Conservation (phyloP, 2,329 filamentous ascomycete genomes). For the Coniosporium tulheliwenetii region DNA sequence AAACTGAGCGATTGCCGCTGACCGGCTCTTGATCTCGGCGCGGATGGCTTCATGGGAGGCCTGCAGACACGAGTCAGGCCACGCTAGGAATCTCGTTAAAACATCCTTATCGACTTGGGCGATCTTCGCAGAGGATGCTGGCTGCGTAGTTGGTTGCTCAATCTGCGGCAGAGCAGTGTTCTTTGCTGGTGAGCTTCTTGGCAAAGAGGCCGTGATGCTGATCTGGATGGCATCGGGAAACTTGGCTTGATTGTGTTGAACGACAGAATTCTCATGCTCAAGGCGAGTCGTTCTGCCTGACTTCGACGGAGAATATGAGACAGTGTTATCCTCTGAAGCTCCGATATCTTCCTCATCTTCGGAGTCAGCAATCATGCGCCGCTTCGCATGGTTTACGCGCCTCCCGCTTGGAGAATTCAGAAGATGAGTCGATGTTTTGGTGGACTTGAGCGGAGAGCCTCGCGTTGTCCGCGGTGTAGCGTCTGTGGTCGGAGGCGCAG, state of each 20-base stretch:
- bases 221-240: background rate
- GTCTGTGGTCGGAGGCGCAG: background rate
- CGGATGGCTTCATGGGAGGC: background rate
- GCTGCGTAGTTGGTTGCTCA: too few species aligned
- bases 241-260: background rate
- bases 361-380: constrained; percentile 1
- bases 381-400: background rate
- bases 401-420: background rate
- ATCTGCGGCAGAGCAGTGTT: background rate
- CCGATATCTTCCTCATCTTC: constrained; percentile 2
- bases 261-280: background rate
- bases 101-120: too few species aligned
- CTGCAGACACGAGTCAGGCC: background rate
- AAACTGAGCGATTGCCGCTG: background rate
- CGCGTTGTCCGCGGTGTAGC: background rate
- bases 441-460: background rate
- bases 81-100: background rate
- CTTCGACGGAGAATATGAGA: too few species aligned
- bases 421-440: background rate
- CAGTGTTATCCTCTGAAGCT: background rate
- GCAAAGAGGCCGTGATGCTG: background rate
- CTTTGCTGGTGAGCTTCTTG: background rate
- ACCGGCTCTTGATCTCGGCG: background rate
- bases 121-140: too few species aligned
- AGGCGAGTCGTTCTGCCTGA: too few species aligned